Evolutionary conservation across 331 rosid species (phyloP).

Genomic region (Dryas integrifolia): DNA sequence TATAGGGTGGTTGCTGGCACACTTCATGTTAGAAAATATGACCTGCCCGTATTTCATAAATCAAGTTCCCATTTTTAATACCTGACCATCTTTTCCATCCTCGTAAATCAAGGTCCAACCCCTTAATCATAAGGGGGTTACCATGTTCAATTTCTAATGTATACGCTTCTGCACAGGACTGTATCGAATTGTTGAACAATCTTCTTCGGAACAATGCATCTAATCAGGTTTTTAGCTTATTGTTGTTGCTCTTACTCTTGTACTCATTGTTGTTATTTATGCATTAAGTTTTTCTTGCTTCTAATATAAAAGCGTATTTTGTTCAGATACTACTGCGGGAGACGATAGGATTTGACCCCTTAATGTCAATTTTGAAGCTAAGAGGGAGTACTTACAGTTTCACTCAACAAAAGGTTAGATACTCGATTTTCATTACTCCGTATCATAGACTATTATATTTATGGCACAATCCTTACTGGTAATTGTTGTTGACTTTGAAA

Average conservation of each 20-base stretch:
- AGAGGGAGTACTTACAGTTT: conserved; percentile 70
- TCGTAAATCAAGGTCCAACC: neutral
- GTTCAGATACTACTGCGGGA: conserved; percentile 80
- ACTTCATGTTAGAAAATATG: neutral
- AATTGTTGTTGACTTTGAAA: conserved; percentile 44
- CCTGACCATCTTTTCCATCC: neutral
- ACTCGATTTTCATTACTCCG: conserved; percentile 33
- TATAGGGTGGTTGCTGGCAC: neutral
- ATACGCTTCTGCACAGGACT: conserved; percentile 59
- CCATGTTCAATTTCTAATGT: conserved; percentile 25
- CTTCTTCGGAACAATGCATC: conserved; percentile 68
- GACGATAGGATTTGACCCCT: conserved; percentile 79
- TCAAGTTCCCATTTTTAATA: neutral
- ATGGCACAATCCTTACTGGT: conserved; percentile 40
- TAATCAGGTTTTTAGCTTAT: conserved; percentile 68
- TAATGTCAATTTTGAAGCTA: conserved; percentile 68
- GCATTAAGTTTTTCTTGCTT: conserved; percentile 20
- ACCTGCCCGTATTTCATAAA: neutral
- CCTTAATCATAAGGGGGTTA: no score
- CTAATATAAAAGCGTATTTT: conserved; percentile 21
- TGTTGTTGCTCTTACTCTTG: conserved; percentile 6
- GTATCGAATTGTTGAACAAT: conserved; percentile 83
- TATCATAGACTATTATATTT: neutral
- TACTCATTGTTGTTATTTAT: neutral
- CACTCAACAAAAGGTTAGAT: conserved; percentile 95